phyloP scores from a whole-genome alignment of 2,329 filamentous ascomycete species.

The Neonectria magnoliae region DNA sequence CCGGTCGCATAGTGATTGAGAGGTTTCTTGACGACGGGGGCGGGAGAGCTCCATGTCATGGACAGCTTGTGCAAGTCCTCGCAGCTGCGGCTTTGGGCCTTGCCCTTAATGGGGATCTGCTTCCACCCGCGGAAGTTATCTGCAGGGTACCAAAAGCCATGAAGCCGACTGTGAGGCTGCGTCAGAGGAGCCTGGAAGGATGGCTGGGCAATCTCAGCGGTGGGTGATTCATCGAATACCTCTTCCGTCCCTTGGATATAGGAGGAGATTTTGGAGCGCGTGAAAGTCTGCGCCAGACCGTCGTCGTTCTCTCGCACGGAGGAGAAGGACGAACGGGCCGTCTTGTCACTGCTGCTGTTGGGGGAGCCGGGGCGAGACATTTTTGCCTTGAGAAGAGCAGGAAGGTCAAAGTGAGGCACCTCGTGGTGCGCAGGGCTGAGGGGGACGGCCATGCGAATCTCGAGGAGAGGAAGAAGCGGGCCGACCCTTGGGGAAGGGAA shows the following conservation, averaged over 20 bases:
- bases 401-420: slow-evolving; percentile 50
- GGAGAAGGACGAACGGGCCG: slow-evolving; percentile 67
- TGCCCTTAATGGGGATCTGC: slow-evolving; percentile 68
- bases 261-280: slow-evolving; percentile 69
- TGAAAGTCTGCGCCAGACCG: slow-evolving; percentile 70
- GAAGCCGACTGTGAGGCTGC: slow-evolving; percentile 64
- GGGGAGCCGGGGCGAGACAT: slow-evolving; percentile 52
- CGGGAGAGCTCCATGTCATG: slow-evolving; percentile 63
- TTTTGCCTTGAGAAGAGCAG: slow-evolving; percentile 49
- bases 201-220: slow-evolving; percentile 54
- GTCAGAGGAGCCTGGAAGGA: slow-evolving; percentile 64
- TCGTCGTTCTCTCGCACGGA: slow-evolving; percentile 70
- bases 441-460: slow-evolving; percentile 47
- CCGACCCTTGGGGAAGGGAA: slow-evolving; percentile 29
- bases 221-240: slow-evolving; percentile 61
- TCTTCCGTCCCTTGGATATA: slow-evolving; percentile 62
- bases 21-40: slow-evolving; percentile 46
- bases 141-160: slow-evolving; percentile 67
- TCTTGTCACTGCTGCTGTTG: slow-evolving; percentile 48
- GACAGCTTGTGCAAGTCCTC: slow-evolving; percentile 67
- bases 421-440: slow-evolving; percentile 46
- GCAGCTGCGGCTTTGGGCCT: slow-evolving; percentile 68
- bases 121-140: slow-evolving; percentile 71
- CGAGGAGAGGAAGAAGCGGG: slow-evolving; percentile 25
- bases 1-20: slow-evolving; percentile 53